phyloP scores from a whole-genome alignment of 2,329 filamentous ascomycete species.

The Ophiostoma piceae region DNA sequence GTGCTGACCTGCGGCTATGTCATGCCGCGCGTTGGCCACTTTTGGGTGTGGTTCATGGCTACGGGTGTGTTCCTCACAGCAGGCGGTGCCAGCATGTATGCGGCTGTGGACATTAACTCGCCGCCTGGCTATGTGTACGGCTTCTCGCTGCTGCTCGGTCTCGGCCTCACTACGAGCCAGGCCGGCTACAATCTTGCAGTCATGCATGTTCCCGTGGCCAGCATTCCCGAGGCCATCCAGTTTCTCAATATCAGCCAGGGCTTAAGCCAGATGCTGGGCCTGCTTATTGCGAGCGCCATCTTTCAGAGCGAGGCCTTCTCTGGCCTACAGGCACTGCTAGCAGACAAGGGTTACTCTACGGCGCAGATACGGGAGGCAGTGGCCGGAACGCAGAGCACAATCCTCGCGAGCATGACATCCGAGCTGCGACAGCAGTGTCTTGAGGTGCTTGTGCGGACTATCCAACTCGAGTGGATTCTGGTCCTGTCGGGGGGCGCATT shows the following conservation, averaged over 20 bases:
- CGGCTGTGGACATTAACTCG: conserved; percentile 29
- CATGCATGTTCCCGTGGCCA: conserved; percentile 30
- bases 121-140: conserved; percentile 31
- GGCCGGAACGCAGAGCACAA: conserved; percentile 22
- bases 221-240: conserved; percentile 33
- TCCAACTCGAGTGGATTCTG: conserved; percentile 23
- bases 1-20: conserved; percentile 36
- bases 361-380: conserved; percentile 23
- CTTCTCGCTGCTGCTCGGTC: conserved; percentile 37
- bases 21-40: conserved; percentile 36
- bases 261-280: conserved; percentile 25
- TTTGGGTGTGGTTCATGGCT: conserved; percentile 39
- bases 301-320: conserved; percentile 24
- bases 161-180: conserved; percentile 37
- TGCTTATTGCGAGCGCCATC: conserved; percentile 26
- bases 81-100: conserved; percentile 36
- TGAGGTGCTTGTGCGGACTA: conserved; percentile 21
- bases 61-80: conserved; percentile 35
- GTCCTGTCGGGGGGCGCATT: conserved; percentile 21
- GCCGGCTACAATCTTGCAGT: conserved; percentile 35
- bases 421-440: conserved; percentile 20
- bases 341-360: conserved; percentile 17
- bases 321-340: conserved; percentile 18
- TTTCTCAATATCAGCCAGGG: conserved; percentile 36
- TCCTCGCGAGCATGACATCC: not conserved